These are phyloP conservation scores for Ceratocystis ficicola DNA, from an alignment of 2,329 filamentous ascomycete genomes.

Conservation along the genomic window DNA sequence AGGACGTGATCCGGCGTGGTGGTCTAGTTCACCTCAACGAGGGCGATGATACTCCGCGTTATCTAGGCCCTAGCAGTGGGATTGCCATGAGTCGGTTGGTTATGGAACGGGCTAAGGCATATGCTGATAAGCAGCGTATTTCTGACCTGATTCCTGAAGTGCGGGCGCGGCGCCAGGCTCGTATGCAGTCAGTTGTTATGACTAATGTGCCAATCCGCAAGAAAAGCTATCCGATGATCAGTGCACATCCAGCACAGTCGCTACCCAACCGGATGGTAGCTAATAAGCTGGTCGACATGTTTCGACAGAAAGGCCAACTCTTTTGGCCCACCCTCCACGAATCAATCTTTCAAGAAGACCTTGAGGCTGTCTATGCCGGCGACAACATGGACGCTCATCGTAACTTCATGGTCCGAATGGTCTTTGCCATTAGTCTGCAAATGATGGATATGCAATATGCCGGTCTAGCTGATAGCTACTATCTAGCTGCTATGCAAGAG, in stretches of 20 bases:
- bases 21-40: constrained; percentile 76
- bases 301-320: constrained; percentile 81
- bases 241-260: constrained; percentile 63
- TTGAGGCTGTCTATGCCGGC: constrained; percentile 69
- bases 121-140: constrained; percentile 80
- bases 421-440: constrained; percentile 88
- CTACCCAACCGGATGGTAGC: constrained; percentile 64
- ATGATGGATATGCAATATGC: constrained; percentile 82
- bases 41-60: constrained; percentile 74
- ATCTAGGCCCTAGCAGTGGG: constrained; percentile 84
- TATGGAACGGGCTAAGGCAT: constrained; percentile 93
- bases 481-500: constrained; percentile 73
- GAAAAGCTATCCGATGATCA: constrained; percentile 86
- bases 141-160: constrained; percentile 77
- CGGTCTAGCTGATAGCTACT: constrained; percentile 90
- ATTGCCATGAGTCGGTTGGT: constrained; percentile 90
- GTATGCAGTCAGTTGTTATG: constrained; percentile 48
- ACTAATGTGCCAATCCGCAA: constrained; percentile 45
- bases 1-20: constrained; percentile 76
- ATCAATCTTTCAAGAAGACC: constrained; percentile 58
- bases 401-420: constrained; percentile 80
- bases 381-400: constrained; percentile 61
- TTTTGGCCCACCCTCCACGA: constrained; percentile 84
- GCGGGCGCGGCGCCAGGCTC: constrained; percentile 44
- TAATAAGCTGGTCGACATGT: constrained; percentile 70